Percentiles rank a stretch among this genome's conserved stretches.
Evolutionary conservation across 768 basidiomycete species (phyloP).

Genomic region (Asterophora lycoperdoides): DNA sequence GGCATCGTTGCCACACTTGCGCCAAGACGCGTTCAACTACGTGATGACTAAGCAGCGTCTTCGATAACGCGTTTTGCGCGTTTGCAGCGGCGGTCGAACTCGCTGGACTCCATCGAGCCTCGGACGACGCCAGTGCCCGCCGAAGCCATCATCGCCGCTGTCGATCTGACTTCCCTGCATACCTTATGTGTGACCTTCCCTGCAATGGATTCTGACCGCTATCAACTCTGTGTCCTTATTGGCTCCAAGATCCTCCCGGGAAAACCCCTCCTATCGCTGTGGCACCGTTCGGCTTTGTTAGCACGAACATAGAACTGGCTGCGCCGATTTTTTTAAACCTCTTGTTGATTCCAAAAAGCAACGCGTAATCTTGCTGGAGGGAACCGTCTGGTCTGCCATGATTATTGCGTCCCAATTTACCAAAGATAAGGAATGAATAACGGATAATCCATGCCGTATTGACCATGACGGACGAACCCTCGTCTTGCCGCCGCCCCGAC

Average conservation of each 20-base stretch:
- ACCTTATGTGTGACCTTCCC: background rate
- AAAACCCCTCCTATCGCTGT: background rate
- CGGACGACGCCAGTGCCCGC: background rate
- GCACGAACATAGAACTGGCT: no score
- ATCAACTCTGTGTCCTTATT: slow-evolving; percentile 7
- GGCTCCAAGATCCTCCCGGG: slow-evolving; percentile 18
- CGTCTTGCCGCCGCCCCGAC: background rate
- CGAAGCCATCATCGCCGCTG: background rate
- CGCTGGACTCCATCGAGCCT: no score
- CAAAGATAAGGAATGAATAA: no score
- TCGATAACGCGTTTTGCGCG: background rate
- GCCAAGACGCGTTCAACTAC: no score
- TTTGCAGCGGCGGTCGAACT: no score
- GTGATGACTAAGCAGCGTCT: slow-evolving; percentile 3
- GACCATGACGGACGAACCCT: background rate
- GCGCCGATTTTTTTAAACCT: no score
- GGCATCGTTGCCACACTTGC: background rate
- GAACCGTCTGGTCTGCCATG: background rate
- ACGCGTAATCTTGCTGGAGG: background rate
- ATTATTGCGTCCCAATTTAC: no score
- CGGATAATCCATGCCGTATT: no score
- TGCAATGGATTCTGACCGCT: slow-evolving; percentile 3
- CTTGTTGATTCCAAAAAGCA: no score
- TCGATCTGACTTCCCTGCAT: slow-evolving; percentile 9
- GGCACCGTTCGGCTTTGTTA: background rate